A percentile compares a stretch with the other conserved stretches of the same genome.
These are phyloP conservation scores for Candida orba DNA, from an alignment of 805 yeast genomes.

Conservation along the genomic window DNA sequence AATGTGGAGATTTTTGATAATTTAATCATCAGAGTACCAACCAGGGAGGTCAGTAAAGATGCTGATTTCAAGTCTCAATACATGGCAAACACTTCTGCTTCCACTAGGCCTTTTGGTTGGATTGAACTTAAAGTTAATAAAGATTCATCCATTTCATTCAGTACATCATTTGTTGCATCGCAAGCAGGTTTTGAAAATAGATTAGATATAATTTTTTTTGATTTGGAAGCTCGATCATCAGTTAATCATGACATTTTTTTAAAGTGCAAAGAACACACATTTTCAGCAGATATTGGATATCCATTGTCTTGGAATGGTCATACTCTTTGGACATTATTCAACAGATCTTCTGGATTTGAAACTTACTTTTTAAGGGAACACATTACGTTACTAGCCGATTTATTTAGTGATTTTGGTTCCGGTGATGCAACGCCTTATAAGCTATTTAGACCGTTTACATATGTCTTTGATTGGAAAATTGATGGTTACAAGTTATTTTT, in stretches of 20 bases:
- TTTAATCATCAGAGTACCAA: conserved; percentile 65
- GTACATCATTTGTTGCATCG: conserved; percentile 47
- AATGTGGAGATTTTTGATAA: conserved; percentile 58
- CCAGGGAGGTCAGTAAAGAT: conserved; percentile 80
- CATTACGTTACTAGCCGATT: conserved; percentile 60
- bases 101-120: conserved; percentile 83
- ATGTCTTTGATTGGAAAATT: conserved; percentile 54
- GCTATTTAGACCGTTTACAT: conserved; percentile 64
- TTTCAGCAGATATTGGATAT: conserved; percentile 52
- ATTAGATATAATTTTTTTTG: conserved; percentile 37
- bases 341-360: conserved; percentile 44
- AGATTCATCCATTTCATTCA: conserved; percentile 42
- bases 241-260: conserved; percentile 83
- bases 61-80: conserved; percentile 28
- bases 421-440: conserved; percentile 72
- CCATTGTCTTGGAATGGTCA: conserved; percentile 83
- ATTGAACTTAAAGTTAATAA: conserved; percentile 58
- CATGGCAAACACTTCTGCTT: conserved; percentile 15
- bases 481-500: conserved; percentile 53
- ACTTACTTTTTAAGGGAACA: conserved; percentile 79
- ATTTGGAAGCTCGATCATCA: conserved; percentile 67
- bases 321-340: conserved; percentile 58
- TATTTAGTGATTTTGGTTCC: conserved; percentile 66
- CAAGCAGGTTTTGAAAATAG: conserved; percentile 48
- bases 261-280: conserved; percentile 47